Base-by-base conservation (phyloP, 192 early-diverging fungal species). In the Helicostylum pulchrum region DNA sequence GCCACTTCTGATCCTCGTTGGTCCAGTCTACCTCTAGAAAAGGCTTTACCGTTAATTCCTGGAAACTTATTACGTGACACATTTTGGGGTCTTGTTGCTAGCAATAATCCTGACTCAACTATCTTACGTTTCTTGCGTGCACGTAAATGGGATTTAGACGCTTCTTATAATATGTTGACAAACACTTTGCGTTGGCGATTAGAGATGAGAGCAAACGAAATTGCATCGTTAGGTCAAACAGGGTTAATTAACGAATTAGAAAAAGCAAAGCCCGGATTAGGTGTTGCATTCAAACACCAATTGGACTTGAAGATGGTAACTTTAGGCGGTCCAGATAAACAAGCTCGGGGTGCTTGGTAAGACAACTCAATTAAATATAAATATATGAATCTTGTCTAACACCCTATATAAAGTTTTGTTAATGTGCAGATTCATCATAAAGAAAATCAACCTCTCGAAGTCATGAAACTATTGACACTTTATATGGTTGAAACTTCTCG, bases 61-160 rank as follows among this genome's bases (percentile, higher is more conserved):
- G 70, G 70, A 39, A 17, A 19, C 4, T 43, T 60, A 8, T 26
- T 88, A 17, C 78, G 82, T 11, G 73, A 72, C 0, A 79, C 83
- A 9, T 89, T 90, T 62, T 90, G 88, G 83, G 68, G 66, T 19
- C 77, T 82, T 8, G 78, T 85, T 26, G 76, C 77, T 58, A 72
- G 67, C 50, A 86, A 92, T 65, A 80, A 90, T 62, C 87, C 86
- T 8, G 92, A 94, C 67, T 58, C 81, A 0, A 65, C 92, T 9
- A 48, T 92, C 34, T 79, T 94, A 31, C 80, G 93, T 12, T 94
- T 92, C 69, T 74, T 94, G 49, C 81, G 94, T 12, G 94, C 94
- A 9, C 83, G 94, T 55, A 95, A 95, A 64, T 96, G 92, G 92
- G 80, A 93, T 61, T 81, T 87, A 2, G 71, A 85, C 30, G 86